phyloP scores from a whole-genome alignment of 78 protist genomes.

The Guillardia theta region DNA sequence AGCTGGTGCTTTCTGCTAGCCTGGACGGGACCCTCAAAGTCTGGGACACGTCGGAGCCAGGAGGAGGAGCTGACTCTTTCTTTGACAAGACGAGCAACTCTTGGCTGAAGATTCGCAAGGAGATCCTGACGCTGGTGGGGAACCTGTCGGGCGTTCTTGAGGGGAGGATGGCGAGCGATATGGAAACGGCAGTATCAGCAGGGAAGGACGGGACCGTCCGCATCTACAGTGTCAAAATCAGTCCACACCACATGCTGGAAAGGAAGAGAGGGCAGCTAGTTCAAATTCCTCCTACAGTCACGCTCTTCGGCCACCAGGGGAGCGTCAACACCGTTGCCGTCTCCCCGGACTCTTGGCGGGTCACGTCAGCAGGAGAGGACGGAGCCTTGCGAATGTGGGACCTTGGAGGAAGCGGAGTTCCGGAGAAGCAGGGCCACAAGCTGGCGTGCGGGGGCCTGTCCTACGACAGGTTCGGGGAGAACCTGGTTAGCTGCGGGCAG shows the following conservation, averaged over 20 bases:
- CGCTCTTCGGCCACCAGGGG: conserved; percentile 16
- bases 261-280: not conserved
- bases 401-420: not conserved
- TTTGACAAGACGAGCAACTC: not conserved
- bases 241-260: not conserved
- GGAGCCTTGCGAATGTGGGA: conserved; percentile 1
- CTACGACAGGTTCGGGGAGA: not conserved
- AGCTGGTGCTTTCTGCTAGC: not conserved
- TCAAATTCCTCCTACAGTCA: not conserved
- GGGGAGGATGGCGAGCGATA: not conserved
- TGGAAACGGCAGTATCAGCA: not conserved
- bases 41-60: not conserved
- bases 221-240: not conserved
- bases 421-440: not conserved
- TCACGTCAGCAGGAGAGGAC: not conserved
- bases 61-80: not conserved
- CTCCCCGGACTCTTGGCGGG: conserved; percentile 31
- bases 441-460: not conserved
- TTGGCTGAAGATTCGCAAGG: not conserved
- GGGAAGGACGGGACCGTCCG: conserved; percentile 5
- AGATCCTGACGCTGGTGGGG: conserved; percentile 2
- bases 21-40: not conserved
- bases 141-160: not conserved
- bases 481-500: not conserved
- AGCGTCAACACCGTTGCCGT: not conserved